A percentile compares a stretch with the other conserved stretches of the same genome.
Conservation (phyloP, 352 stramenopile species). For the Phytopythium delawarense region DNA sequence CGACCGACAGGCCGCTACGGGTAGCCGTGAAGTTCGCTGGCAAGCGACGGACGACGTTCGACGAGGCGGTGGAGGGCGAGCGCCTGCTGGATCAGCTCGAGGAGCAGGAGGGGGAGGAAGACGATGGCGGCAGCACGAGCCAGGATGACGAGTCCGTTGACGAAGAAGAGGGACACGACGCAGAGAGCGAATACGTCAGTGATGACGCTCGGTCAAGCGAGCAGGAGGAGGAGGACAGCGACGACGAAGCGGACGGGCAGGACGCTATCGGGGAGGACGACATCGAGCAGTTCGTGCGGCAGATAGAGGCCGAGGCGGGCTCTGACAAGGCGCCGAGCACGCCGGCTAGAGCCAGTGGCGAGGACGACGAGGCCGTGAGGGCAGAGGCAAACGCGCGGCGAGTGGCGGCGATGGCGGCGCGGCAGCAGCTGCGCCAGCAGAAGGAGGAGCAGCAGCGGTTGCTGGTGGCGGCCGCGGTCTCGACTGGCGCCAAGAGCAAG, state of each 20-base stretch:
- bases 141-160: constrained; percentile 10
- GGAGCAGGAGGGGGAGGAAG: constrained; percentile 6
- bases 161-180: constrained; percentile 1
- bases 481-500: constrained; percentile 23
- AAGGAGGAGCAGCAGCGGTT: constrained; percentile 28
- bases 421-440: constrained; percentile 25
- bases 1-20: background rate
- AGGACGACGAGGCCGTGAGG: constrained; percentile 10
- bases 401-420: constrained; percentile 51
- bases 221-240: constrained; percentile 9
- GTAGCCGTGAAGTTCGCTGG: background rate
- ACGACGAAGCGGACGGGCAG: constrained; percentile 1
- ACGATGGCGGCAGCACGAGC: constrained; percentile 8
- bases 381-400: constrained; percentile 37
- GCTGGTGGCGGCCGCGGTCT: constrained; percentile 21
- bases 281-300: constrained; percentile 30
- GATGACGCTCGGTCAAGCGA: background rate
- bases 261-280: constrained; percentile 7
- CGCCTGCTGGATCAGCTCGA: constrained; percentile 3
- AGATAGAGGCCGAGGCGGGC: constrained; percentile 14
- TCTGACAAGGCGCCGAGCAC: background rate
- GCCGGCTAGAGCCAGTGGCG: background rate
- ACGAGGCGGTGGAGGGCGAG: constrained; percentile 1
- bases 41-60: constrained; percentile 7
- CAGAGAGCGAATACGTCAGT: background rate